Percentiles rank a stretch among this genome's conserved stretches.
phyloP scores from a whole-genome alignment of 2,329 filamentous ascomycete genomes.

The Corynespora cassiicola region DNA sequence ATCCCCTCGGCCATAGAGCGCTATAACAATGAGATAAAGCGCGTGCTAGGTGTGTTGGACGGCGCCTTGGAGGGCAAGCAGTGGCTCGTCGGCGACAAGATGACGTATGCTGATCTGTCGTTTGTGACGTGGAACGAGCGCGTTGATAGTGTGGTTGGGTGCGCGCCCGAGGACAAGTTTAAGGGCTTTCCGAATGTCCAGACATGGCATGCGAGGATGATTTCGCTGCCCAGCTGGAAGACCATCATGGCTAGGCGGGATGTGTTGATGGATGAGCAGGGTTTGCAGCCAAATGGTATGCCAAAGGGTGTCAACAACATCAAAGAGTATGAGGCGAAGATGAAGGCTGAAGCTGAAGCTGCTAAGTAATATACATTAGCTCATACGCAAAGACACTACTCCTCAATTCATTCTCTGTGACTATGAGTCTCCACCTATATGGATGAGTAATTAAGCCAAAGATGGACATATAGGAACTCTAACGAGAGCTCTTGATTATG shows the following conservation, averaged over 20 bases:
- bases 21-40: slow-evolving; percentile 53
- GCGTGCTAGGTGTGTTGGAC: slow-evolving; percentile 55
- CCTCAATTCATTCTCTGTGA: no score
- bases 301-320: slow-evolving; percentile 45
- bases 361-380: no score
- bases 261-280: slow-evolving; percentile 46
- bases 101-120: slow-evolving; percentile 50
- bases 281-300: slow-evolving; percentile 44
- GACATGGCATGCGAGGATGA: slow-evolving; percentile 48
- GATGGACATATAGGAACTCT: no score
- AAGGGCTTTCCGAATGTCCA: slow-evolving; percentile 22
- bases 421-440: no score
- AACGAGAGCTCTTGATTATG: no score
- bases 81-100: slow-evolving; percentile 53
- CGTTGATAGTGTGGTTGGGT: slow-evolving; percentile 25
- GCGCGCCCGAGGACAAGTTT: slow-evolving; percentile 13
- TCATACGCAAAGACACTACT: no score
- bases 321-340: slow-evolving; percentile 15
- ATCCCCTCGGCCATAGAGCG: slow-evolving; percentile 51
- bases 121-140: slow-evolving; percentile 48
- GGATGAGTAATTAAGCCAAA: no score
- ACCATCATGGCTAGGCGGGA: slow-evolving; percentile 37
- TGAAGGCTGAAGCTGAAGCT: no score
- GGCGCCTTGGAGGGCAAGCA: slow-evolving; percentile 25
- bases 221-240: no score